Base-by-base conservation (phyloP, 1,284 basidiomycete species). In the Ganoderma meredithae region DNA sequence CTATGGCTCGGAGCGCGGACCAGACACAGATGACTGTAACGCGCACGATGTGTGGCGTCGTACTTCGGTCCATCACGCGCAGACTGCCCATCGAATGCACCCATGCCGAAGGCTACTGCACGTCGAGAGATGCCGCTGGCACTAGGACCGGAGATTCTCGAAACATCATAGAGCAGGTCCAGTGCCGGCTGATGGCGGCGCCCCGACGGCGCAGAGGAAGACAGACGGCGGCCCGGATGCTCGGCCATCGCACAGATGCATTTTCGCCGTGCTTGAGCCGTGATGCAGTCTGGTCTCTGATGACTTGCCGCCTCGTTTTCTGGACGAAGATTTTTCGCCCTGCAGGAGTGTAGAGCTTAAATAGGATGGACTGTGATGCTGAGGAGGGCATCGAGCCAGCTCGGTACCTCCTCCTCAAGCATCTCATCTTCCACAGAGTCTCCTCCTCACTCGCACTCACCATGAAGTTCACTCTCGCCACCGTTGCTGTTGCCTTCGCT, bases 401-500 rank as follows among this genome's bases (percentile, higher is more conserved):
- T 55, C 52, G 52, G 31, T 31, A 52, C 25, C 52, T 17, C 52
- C 31, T 19, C 13, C 27, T 33, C 52, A 4, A 22, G 17, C 12
- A 8, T 55, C 27, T 27, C 12, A 19, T 55, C 27, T 27, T 55
- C 44, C 3, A 12, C 44, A 9, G 7, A 44, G 7, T 44, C 43
- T 19, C 6, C 19, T 31, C 25, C 10, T 19, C 17, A 31, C 52
- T 15, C 79, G 81, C 60, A 70, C n/a, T 9, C 44, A 47, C 69
- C 59, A 81, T 81, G 80, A 72, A 78, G 65, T 67, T 75, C 72
- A 76, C 79, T 44, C 66, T 81, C 74, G 62, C 77, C 73, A 66
- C 72, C 64, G 69, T 75, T 67, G 69, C 71, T 61, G 40, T 80
- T 64, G 71, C 74, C 62, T 60, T 71, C 61, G 64, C 75, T 62